Evolutionary conservation across 2,329 filamentous ascomycete species (phyloP), one percentile per base, ranked within the genome.

Genomic region (Macrophomina tecta): DNA sequence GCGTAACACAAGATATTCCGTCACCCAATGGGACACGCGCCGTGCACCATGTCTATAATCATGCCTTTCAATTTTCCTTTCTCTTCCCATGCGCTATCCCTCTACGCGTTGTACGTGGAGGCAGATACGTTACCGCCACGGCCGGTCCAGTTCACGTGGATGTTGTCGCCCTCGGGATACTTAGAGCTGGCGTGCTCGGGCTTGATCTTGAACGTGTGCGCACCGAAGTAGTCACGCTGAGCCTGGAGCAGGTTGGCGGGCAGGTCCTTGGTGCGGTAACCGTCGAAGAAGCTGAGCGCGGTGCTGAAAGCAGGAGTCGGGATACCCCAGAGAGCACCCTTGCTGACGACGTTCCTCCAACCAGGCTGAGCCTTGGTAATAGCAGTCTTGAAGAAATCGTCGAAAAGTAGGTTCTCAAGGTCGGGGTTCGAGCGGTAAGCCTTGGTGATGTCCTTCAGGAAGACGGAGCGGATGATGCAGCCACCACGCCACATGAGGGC

Each of bases 401-500:
- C 93, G 83, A 98, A 99, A 74, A 99, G 89, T 74, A 99, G 85
- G 88, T 99, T 99, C 90, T 97, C 91, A 72, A 99, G 91, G 72
- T 97, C 91, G 72, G 93, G 91, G 86, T 97, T 90, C 74, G 88
- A 89, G 84, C 94, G 94, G 89, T 97, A 99, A 64, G 95, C 95
- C 72, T 90, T 90, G 75, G 95, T 99, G 84, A 99, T 99, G 82
- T 99, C 94, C 90, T 98, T 98, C 73, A 99, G 86, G 93, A 99
- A 99, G 79, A 99, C 95, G 72, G 95, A 98, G 82, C 95, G 94
- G 85, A 99, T 99, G 77, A 99, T 99, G 89, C 95, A 99, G 75
- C 95, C 95, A 85, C 95, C 95, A 81, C 95, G 93, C 95, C 95
- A 99, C 95, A 99, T 99, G 79, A 99, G 91, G 75, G 95, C 95